Conservation (phyloP, 192 early-diverging fungal genomes). For the Coemansia sp. region DNA sequence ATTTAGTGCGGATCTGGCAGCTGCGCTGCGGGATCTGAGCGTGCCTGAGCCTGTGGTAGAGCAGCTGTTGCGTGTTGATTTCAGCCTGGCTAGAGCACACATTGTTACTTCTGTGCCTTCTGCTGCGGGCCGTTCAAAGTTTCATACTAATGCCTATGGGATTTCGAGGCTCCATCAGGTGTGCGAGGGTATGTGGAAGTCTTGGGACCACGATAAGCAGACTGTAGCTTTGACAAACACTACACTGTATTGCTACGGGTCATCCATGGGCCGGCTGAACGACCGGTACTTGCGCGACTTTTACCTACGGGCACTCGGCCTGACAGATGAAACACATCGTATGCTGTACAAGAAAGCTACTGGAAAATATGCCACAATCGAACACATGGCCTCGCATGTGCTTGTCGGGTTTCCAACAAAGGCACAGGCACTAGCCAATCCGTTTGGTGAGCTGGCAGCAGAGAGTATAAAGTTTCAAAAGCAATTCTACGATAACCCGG, state of each 20-base stretch:
- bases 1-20: constrained; percentile 50
- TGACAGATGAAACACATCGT: not conserved
- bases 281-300: constrained; percentile 13
- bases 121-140: constrained; percentile 13
- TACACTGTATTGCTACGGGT: constrained; percentile 31
- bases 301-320: constrained; percentile 10
- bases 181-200: constrained; percentile 8
- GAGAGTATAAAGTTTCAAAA: constrained; percentile 12
- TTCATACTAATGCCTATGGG: constrained; percentile 47
- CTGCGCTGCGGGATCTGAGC: constrained; percentile 49
- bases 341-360: not conserved
- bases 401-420: constrained; percentile 35
- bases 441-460: constrained; percentile 4
- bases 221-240: constrained; percentile 3
- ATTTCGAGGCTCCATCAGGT: constrained; percentile 47
- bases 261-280: constrained; percentile 28
- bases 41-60: constrained; percentile 50
- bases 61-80: constrained; percentile 46
- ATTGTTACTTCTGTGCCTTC: constrained; percentile 57
- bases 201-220: not conserved
- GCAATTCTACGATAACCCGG: not conserved
- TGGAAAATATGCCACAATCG: not conserved
- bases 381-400: not conserved
- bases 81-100: constrained; percentile 52
- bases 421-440: constrained; percentile 14